Evolutionary conservation across 2,329 filamentous ascomycete species (phyloP).

Genomic region (Exophiala bonariae): DNA sequence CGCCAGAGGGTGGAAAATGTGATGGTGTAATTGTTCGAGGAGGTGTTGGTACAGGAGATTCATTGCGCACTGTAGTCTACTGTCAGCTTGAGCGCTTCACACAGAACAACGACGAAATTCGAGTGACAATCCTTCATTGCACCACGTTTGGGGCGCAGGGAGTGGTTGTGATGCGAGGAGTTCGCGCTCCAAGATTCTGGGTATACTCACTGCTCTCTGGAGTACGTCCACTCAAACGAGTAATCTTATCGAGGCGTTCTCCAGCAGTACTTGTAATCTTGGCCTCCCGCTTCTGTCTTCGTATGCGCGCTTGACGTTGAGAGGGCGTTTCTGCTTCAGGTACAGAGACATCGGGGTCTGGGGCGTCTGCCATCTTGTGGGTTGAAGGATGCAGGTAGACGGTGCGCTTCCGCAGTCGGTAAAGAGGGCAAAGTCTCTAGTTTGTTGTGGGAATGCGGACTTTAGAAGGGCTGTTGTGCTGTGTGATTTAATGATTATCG

Average conservation of each 20-base stretch:
- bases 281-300: conserved; percentile 63
- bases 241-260: conserved; percentile 62
- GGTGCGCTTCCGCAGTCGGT: no score
- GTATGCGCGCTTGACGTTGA: conserved; percentile 56
- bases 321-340: conserved; percentile 44
- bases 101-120: no score
- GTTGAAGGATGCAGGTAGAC: no score
- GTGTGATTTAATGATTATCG: no score
- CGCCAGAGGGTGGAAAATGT: conserved; percentile 17
- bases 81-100: neutral
- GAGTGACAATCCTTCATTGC: no score
- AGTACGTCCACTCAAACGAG: conserved; percentile 56
- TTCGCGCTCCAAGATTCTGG: no score
- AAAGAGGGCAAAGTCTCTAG: no score
- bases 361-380: neutral
- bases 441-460: no score
- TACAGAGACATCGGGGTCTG: conserved; percentile 1
- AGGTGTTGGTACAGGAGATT: conserved; percentile 30
- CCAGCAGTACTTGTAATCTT: conserved; percentile 61
- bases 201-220: conserved; percentile 39
- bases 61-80: conserved; percentile 26
- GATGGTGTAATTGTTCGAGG: conserved; percentile 31
- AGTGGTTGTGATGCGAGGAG: no score
- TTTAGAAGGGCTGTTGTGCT: no score
- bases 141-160: no score